Conservation (phyloP, 108 stramenopile species). For the Cyclotella choctawhatcheeana region DNA sequence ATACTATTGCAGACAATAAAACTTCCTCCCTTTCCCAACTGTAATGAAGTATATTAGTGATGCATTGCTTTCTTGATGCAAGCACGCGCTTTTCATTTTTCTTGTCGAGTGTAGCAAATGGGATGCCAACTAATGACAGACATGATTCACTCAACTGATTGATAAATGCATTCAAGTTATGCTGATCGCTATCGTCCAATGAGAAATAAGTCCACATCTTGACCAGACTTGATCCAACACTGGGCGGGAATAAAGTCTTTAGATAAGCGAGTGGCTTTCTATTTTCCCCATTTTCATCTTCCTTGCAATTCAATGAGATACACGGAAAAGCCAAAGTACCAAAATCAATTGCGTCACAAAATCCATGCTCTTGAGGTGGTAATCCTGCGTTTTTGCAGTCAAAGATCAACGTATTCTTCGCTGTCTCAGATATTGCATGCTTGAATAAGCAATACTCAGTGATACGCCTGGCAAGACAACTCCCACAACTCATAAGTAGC, state of each 20-base stretch:
- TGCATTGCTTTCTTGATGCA: constrained; percentile 17
- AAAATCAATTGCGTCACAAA: constrained; percentile 16
- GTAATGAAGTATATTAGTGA: constrained; percentile 16
- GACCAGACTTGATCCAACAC: constrained; percentile 18
- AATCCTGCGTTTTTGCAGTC: neutral
- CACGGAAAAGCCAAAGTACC: constrained; percentile 31
- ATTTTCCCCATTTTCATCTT: constrained; percentile 14
- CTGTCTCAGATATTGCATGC: constrained; percentile 8
- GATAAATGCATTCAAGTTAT: constrained; percentile 30
- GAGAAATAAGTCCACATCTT: constrained; percentile 25
- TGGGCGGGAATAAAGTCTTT: constrained; percentile 19
- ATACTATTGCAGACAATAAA: constrained; percentile 2
- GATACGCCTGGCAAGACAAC: constrained; percentile 32
- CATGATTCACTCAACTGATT: constrained; percentile 21
- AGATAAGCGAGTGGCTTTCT: constrained; percentile 20
- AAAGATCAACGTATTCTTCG: constrained; percentile 18
- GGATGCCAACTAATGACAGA: constrained; percentile 31
- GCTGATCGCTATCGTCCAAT: neutral
- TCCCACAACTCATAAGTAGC: constrained; percentile 24
- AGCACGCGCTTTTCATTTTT: constrained; percentile 38
- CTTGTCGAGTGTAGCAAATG: constrained; percentile 35
- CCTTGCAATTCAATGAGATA: constrained; percentile 17
- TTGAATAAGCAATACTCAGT: constrained; percentile 47
- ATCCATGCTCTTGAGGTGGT: neutral
- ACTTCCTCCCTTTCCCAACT: constrained; percentile 19